Percentiles rank a stretch among this genome's conserved stretches.
Conservation (phyloP, 2,329 filamentous ascomycete genomes). For the Sporothrix mexicana region DNA sequence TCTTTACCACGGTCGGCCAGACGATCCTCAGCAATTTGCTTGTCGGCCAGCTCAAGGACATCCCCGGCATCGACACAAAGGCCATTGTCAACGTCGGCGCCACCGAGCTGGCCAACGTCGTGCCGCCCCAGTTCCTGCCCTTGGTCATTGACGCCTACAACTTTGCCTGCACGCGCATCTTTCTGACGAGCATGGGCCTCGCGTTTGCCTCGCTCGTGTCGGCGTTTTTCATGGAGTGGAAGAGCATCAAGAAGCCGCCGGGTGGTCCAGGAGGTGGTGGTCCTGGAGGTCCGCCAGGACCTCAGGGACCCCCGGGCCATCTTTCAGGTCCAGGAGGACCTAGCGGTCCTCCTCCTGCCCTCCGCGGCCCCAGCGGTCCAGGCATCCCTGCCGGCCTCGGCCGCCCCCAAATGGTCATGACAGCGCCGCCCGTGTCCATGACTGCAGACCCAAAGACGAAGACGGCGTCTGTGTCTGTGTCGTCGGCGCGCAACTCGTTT, state of each 20-base stretch:
- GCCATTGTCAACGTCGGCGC: constrained; percentile 38
- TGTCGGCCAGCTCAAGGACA: constrained; percentile 43
- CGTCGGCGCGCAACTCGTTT: not conserved
- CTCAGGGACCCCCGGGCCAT: constrained; percentile 28
- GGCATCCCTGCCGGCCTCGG: constrained; percentile 5
- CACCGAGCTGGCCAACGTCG: constrained; percentile 36
- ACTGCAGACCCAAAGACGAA: not conserved
- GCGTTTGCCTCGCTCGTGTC: constrained; percentile 61
- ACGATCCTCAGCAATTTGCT: constrained; percentile 53
- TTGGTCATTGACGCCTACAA: constrained; percentile 60
- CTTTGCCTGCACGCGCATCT: constrained; percentile 61
- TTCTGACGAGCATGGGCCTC: constrained; percentile 64
- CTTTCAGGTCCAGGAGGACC: constrained; percentile 10
- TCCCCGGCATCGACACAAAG: constrained; percentile 42
- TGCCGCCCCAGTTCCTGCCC: constrained; percentile 38
- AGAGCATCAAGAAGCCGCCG: constrained; percentile 47
- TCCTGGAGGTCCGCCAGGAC: constrained; percentile 25
- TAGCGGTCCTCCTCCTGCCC: constrained; percentile 46
- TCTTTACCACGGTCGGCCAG: constrained; percentile 53
- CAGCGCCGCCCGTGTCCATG: not conserved
- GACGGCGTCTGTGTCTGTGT: not conserved
- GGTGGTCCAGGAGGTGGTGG: constrained; percentile 38
- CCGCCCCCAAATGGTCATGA: constrained; percentile 20
- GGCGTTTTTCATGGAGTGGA: constrained; percentile 65
- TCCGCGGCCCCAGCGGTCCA: constrained; percentile 17